Evolutionary conservation across 1,284 basidiomycete genomes (phyloP), one percentile per base, ranked within the genome.

Genomic region (Pascua guehoae): DNA sequence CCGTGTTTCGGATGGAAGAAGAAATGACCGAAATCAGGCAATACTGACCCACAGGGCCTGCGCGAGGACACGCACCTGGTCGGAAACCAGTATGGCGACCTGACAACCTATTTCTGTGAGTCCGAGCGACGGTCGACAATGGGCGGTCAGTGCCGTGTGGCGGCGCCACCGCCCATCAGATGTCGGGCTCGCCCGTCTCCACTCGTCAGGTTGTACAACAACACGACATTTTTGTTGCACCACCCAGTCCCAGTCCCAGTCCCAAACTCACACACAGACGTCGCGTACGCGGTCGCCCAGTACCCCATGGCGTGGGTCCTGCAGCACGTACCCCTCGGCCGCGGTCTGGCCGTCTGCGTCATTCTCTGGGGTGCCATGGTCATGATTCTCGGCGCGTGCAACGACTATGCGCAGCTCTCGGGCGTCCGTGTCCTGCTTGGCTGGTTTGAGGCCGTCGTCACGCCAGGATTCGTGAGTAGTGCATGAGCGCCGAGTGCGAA

Each of bases 251-350:
- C n/a, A n/a, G n/a, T n/a, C n/a, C n/a, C n/a, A n/a, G n/a, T n/a
- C n/a, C n/a, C 24, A 32, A 32, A 7, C 24, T 32, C 24, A 32
- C 24, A 32, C 24, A 32, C 24, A 32, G 24, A 54, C 41, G 38
- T 47, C 16, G 39, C 47, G 10, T 55, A 50, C 39, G 40, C 41
- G 2, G 47, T 54, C 11, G 53, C 53, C 1, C 53, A 54, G 53
- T 16, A 47, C 32, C 67, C 67, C 12, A 67, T 69, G 66, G 43
- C 41, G 2, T 64, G 47, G 46, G 12, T 64, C 24, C 41, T 69
- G 41, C 67, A 69, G 60, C 50, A 52, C 7, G 39, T 69, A 16
- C 64, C 67, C 8, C 58, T 69, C 48, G 67, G 67, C 2, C 51
- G 53, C 24, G 59, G 54, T 5, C 53, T 66, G 14, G 42, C 54